Evolutionary conservation across 2,329 filamentous ascomycete species (phyloP).

Genomic region (Calonectria ilicicola): DNA sequence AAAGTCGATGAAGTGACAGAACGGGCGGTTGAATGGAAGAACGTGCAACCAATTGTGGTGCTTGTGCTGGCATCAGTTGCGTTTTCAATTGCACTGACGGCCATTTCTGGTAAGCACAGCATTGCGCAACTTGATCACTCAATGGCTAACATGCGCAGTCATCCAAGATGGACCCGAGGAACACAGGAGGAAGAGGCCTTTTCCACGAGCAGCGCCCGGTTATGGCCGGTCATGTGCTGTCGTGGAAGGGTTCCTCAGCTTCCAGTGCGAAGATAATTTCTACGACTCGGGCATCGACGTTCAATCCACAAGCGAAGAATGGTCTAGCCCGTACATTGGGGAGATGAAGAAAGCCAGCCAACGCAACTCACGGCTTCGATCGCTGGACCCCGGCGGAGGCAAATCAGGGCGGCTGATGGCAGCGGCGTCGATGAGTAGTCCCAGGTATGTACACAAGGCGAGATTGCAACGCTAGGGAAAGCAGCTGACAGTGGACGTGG

Average conservation of each 20-base stretch:
- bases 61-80: conserved; percentile 37
- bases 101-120: conserved; percentile 30
- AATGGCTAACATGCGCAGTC: conserved; percentile 21
- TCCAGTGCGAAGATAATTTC: conserved; percentile 23
- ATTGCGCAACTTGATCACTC: not conserved
- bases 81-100: conserved; percentile 32
- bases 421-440: conserved; percentile 22
- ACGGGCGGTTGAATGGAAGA: not conserved
- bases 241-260: conserved; percentile 34
- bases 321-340: conserved; percentile 26
- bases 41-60: conserved; percentile 29
- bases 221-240: conserved; percentile 29
- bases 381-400: not conserved
- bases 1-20: not conserved
- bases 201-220: conserved; percentile 22
- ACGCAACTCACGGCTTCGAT: conserved; percentile 13
- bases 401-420: not conserved
- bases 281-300: conserved; percentile 40
- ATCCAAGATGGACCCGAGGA: conserved; percentile 34
- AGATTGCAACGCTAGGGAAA: not conserved
- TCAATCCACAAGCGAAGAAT: conserved; percentile 9
- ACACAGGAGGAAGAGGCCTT: not conserved
- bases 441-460: conserved; percentile 28
- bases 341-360: conserved; percentile 30
- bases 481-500: not conserved